These are phyloP conservation scores for Fusarium xylarioides DNA, from an alignment of 2,329 filamentous ascomycete species.

Conservation along the genomic window DNA sequence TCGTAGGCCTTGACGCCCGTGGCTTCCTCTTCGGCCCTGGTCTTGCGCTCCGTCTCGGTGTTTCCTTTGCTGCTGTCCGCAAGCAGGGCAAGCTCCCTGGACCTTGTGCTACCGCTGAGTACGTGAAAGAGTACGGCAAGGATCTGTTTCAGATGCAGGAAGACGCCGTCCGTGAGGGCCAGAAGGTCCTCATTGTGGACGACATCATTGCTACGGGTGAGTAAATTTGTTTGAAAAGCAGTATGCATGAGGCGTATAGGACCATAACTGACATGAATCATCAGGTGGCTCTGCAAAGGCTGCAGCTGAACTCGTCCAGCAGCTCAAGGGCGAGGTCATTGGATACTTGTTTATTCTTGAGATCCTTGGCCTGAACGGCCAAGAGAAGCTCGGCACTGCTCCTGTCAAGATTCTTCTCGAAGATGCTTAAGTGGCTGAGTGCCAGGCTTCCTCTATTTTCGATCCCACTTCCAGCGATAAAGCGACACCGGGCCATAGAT, in stretches of 20 bases:
- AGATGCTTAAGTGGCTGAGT: slow-evolving; percentile 42
- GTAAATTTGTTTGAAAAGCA: slow-evolving; percentile 45
- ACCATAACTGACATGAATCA: slow-evolving; percentile 28
- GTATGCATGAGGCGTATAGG: not conserved
- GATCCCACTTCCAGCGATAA: slow-evolving; percentile 25
- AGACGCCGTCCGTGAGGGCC: slow-evolving; percentile 82
- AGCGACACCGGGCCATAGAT: slow-evolving; percentile 24
- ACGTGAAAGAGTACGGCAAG: slow-evolving; percentile 94
- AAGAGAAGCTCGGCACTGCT: slow-evolving; percentile 81
- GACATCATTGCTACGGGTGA: slow-evolving; percentile 98
- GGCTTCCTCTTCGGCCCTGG: slow-evolving; percentile 96
- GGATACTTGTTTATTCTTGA: slow-evolving; percentile 97
- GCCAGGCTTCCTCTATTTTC: slow-evolving; percentile 20
- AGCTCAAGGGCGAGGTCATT: slow-evolving; percentile 85
- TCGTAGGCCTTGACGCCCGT: slow-evolving; percentile 92
- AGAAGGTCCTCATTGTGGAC: slow-evolving; percentile 93
- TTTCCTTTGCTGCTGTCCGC: slow-evolving; percentile 89
- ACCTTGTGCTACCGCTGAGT: slow-evolving; percentile 83
- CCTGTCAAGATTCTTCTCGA: slow-evolving; percentile 86
- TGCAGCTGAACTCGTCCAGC: slow-evolving; percentile 84
- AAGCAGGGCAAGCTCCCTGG: slow-evolving; percentile 97
- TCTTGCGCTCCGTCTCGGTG: slow-evolving; percentile 82
- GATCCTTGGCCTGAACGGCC: slow-evolving; percentile 90
- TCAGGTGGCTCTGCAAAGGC: slow-evolving; percentile 90
- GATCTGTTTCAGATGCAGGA: slow-evolving; percentile 97